Percentiles rank a stretch among this genome's conserved stretches.
Evolutionary conservation across 495 filamentous ascomycete species (phyloP).

Genomic region (Sordaria brevicollis): DNA sequence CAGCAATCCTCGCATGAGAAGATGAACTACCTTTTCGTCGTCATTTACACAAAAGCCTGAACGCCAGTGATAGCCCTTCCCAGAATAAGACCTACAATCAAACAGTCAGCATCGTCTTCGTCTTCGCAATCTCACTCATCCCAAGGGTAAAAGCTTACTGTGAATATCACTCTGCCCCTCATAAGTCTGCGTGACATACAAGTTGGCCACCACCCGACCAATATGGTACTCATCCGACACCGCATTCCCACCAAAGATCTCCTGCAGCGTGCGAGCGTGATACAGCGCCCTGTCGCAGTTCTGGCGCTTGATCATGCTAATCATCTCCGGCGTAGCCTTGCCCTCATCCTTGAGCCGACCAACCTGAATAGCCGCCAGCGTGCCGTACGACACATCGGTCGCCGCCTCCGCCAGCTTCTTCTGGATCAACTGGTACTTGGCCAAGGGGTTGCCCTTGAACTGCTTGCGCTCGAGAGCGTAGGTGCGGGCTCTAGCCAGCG

Average conservation of each 20-base stretch:
- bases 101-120: conserved; percentile 2
- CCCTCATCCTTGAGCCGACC: conserved; percentile 89
- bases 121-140: not conserved
- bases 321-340: conserved; percentile 86
- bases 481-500: conserved; percentile 63
- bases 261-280: conserved; percentile 74
- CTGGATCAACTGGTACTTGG: conserved; percentile 96
- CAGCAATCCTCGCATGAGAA: not conserved
- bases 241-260: conserved; percentile 94
- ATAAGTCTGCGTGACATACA: conserved; percentile 97
- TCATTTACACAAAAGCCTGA: conserved; percentile 43
- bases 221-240: conserved; percentile 95
- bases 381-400: conserved; percentile 85
- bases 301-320: conserved; percentile 95
- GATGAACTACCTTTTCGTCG: not conserved
- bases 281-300: conserved; percentile 88
- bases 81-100: conserved; percentile 43
- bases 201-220: conserved; percentile 86
- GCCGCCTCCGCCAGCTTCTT: conserved; percentile 92
- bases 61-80: conserved; percentile 51
- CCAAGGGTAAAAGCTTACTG: conserved; percentile 45
- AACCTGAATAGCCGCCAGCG: conserved; percentile 77
- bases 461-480: conserved; percentile 90
- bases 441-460: conserved; percentile 91
- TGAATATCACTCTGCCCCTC: conserved; percentile 97